phyloP scores from a whole-genome alignment of 2,329 filamentous ascomycete species.

The Fusarium sp. region DNA sequence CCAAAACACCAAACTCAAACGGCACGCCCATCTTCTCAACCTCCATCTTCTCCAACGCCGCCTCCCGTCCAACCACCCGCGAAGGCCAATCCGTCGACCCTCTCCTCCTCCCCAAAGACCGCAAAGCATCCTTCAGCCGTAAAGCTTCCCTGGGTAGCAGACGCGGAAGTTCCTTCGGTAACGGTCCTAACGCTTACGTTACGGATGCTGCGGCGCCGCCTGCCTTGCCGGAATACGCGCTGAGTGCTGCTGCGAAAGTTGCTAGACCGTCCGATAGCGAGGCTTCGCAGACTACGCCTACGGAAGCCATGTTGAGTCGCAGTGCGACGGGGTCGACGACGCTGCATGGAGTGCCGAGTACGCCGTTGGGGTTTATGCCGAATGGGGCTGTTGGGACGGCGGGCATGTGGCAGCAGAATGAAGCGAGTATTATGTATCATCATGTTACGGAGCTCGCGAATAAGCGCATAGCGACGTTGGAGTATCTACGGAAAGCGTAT shows the following conservation, averaged over 20 bases:
- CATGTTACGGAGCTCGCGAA: conserved; percentile 86
- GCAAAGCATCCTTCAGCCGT: conserved; percentile 65
- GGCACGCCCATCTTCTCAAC: conserved; percentile 53
- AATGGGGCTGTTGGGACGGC: conserved; percentile 38
- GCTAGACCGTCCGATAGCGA: conserved; percentile 36
- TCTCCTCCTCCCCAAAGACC: conserved; percentile 56
- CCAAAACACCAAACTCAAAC: conserved; percentile 44
- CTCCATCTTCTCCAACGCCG: conserved; percentile 50
- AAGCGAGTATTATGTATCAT: conserved; percentile 63
- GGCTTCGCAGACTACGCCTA: conserved; percentile 29
- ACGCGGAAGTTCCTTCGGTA: conserved; percentile 56
- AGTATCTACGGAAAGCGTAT: conserved; percentile 92
- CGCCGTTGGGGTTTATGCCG: conserved; percentile 23
- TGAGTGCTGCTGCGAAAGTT: conserved; percentile 61
- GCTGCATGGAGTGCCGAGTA: conserved; percentile 36
- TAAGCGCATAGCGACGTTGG: conserved; percentile 93
- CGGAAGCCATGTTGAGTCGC: conserved; percentile 59
- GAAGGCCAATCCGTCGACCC: conserved; percentile 51
- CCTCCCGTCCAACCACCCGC: conserved; percentile 53
- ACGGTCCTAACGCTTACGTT: conserved; percentile 52
- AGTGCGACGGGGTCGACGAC: conserved; percentile 53
- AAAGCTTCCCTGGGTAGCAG: conserved; percentile 64
- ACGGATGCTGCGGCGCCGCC: conserved; percentile 63
- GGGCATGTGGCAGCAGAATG: conserved; percentile 55
- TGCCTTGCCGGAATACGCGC: conserved; percentile 66